Base-by-base conservation (phyloP, 1,284 basidiomycete species). In the Uromyces viciae-fabae region DNA sequence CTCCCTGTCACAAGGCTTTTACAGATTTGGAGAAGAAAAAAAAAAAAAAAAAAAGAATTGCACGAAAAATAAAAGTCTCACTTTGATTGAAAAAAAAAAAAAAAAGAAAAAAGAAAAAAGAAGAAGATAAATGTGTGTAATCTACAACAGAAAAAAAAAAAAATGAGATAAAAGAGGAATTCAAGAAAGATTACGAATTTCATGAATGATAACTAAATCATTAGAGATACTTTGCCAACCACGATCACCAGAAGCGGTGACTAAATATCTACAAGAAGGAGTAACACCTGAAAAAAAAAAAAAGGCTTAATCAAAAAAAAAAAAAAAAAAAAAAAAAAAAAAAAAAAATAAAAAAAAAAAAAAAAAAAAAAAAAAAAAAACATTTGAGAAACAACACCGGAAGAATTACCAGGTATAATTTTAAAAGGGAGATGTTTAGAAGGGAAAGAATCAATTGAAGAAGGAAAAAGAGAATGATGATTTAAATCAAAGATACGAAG, bases 321-420 rank as follows among this genome's bases (percentile, higher is more conserved):
- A 7, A 66, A 52, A 7, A 25, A 58, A 25, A 46, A 8, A n/a
- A 28, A 14, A 36, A 28, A 17, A 38, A 25, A 11, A 46, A 42
- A 9, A 42, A 25, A 4, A 9, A 42, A 0, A 38, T 28, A 69
- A 9, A 38, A 52, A 17, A 73, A 75, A 54, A 31, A 9, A 66
- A 25, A 66, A 40, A 46, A 3, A 54, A 52, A 54, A 40, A 68
- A 52, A 38, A 22, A 87, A 92, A 85, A 86, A 95, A 94, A 86
- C 90, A 97, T 93, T 83, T 93, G 92, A 4, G 94, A 96, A 22
- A 98, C 90, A 82, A 91, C 93, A 1, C 94, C 95, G 40, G 95
- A 95, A 86, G 98, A 94, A 87, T 98, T 95, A 0, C 96, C 96
- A 4, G 95, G 93, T 52, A 99, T 93, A 82, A 98, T 97, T 86